These are phyloP conservation scores for Xerocomus spinulosus DNA, from an alignment of 768 basidiomycete species.

Conservation along the genomic window DNA sequence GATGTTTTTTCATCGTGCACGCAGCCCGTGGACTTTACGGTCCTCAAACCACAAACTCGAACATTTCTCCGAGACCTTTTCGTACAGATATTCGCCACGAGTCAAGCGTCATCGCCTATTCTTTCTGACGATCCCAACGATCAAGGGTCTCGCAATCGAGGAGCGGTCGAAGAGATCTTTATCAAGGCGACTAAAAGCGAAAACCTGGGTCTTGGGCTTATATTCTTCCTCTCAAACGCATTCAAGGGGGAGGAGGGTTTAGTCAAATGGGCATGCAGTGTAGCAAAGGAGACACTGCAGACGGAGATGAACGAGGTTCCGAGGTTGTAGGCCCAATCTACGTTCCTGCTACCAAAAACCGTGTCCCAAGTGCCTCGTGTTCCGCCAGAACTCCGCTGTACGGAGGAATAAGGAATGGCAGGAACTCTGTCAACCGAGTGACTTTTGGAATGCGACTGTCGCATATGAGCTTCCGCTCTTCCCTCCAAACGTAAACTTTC, in stretches of 20 bases:
- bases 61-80: conserved; percentile 72
- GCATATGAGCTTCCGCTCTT: conserved; percentile 64
- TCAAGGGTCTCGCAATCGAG: conserved; percentile 47
- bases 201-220: conserved; percentile 66
- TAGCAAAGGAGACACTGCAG: conserved; percentile 68
- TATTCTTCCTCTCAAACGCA: conserved; percentile 59
- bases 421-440: not conserved
- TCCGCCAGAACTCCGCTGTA: too few relatives aligned
- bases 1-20: not conserved
- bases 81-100: conserved; percentile 62
- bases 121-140: conserved; percentile 37
- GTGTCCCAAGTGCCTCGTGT: too few relatives aligned
- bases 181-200: conserved; percentile 65
- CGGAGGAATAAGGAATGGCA: too few relatives aligned
- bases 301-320: conserved; percentile 56
- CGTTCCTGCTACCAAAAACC: too few relatives aligned
- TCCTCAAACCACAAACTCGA: conserved; percentile 57
- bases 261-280: conserved; percentile 59
- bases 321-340: conserved; percentile 17
- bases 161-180: conserved; percentile 71
- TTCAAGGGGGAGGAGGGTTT: conserved; percentile 43
- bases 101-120: conserved; percentile 69
- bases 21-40: conserved; percentile 85
- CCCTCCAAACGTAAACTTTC: conserved; percentile 76
- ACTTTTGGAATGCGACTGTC: conserved; percentile 65